Conservation (phyloP, 2,329 filamentous ascomycete genomes). For the Curvularia spicifera region DNA sequence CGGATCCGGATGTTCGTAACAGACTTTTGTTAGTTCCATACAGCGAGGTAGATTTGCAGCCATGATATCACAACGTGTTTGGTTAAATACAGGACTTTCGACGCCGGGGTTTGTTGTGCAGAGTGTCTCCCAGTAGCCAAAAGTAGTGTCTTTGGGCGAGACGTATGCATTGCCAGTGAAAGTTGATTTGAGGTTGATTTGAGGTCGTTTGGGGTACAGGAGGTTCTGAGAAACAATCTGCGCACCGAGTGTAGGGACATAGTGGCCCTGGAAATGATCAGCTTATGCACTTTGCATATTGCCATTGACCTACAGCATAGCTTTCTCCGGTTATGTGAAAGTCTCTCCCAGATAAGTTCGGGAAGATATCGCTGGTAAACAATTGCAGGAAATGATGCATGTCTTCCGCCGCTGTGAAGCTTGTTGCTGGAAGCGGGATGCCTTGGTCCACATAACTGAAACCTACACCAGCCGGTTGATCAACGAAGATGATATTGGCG, state of each 20-base stretch:
- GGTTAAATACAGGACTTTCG: conserved; percentile 52
- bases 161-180: conserved; percentile 58
- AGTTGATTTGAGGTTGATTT: conserved; percentile 54
- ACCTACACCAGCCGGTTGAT: conserved; percentile 50
- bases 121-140: conserved; percentile 57
- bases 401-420: conserved; percentile 55
- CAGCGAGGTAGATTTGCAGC: conserved; percentile 55
- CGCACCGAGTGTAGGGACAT: conserved; percentile 54
- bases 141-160: conserved; percentile 51
- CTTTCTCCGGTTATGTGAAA: conserved; percentile 59
- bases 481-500: conserved; percentile 48
- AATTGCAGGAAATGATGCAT: conserved; percentile 59
- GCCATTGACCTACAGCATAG: conserved; percentile 50
- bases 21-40: conserved; percentile 51
- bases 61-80: conserved; percentile 56
- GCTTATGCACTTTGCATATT: neutral
- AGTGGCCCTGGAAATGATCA: conserved; percentile 51
- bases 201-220: conserved; percentile 49
- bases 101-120: conserved; percentile 57
- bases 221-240: conserved; percentile 56
- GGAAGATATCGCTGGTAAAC: conserved; percentile 56
- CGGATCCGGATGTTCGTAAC: conserved; percentile 51
- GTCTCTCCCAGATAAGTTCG: conserved; percentile 46
- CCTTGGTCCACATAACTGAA: conserved; percentile 51
- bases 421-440: conserved; percentile 45